Conservation (phyloP, 768 basidiomycete genomes). For the Dacryopinax primogenitus region DNA sequence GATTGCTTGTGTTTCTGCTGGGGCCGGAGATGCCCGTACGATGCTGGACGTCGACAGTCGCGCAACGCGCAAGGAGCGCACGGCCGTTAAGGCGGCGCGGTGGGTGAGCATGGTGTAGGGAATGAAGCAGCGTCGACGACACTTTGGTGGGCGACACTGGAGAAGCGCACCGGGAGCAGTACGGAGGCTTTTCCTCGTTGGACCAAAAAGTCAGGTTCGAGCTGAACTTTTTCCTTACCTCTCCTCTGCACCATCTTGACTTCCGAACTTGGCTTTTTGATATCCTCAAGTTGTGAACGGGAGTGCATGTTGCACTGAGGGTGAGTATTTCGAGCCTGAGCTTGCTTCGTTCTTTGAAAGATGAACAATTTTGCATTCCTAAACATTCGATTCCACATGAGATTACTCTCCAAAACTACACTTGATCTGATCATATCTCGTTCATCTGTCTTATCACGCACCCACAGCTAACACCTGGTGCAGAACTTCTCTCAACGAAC, state of each 20-base stretch:
- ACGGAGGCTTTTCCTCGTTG: neutral
- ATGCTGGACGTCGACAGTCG: neutral
- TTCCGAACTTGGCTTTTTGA: neutral
- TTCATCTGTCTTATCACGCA: too few species aligned
- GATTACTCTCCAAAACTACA: conserved; percentile 8
- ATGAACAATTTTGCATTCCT: conserved; percentile 7
- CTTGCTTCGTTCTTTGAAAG: neutral
- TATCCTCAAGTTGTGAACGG: neutral
- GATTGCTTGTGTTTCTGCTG: too few species aligned
- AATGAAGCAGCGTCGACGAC: too few species aligned
- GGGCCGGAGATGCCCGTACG: too few species aligned
- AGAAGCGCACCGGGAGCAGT: conserved; percentile 7
- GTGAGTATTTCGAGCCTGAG: neutral
- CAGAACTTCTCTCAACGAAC: too few species aligned
- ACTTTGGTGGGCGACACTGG: neutral
- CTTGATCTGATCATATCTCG: conserved; percentile 9
- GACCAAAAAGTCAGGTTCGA: neutral
- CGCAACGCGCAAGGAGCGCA: neutral
- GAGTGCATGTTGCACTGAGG: neutral
- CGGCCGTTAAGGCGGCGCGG: neutral
- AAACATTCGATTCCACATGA: conserved; percentile 8
- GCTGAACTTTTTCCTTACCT: neutral
- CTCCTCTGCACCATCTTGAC: neutral
- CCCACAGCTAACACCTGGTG: too few species aligned
- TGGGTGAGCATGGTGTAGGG: neutral